Percentiles rank a stretch among this genome's conserved stretches.
phyloP scores from a whole-genome alignment of 2,329 filamentous ascomycete species.

The Chaetothyriales sp. region DNA sequence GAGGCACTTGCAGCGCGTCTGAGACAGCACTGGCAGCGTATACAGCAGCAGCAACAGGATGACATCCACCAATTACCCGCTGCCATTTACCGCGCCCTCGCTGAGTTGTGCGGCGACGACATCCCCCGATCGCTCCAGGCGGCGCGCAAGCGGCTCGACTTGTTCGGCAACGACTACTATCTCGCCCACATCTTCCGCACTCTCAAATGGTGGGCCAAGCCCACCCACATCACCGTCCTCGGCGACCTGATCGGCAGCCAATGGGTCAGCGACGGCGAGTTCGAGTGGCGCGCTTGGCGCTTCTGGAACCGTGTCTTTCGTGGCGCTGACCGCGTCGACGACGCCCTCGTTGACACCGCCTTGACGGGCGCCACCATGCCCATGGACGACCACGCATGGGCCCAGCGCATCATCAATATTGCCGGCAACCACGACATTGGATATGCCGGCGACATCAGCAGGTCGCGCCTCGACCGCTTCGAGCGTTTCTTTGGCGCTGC shows the following conservation, averaged over 20 bases:
- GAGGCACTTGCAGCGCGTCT: slow-evolving; percentile 31
- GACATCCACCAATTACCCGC: neutral
- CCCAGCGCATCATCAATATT: slow-evolving; percentile 67
- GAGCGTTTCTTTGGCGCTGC: slow-evolving; percentile 70
- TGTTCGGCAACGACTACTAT: slow-evolving; percentile 89
- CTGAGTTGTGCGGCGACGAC: slow-evolving; percentile 35
- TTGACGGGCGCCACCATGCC: slow-evolving; percentile 35
- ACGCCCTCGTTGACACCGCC: slow-evolving; percentile 24
- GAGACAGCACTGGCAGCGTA: slow-evolving; percentile 21
- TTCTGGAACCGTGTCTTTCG: slow-evolving; percentile 72
- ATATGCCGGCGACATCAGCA: slow-evolving; percentile 79
- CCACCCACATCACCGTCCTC: slow-evolving; percentile 76
- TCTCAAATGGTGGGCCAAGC: slow-evolving; percentile 65
- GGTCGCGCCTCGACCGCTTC: slow-evolving; percentile 62
- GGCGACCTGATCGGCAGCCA: slow-evolving; percentile 89
- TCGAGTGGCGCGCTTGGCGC: slow-evolving; percentile 52
- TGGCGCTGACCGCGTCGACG: slow-evolving; percentile 47
- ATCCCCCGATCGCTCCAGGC: slow-evolving; percentile 51
- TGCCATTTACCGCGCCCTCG: neutral
- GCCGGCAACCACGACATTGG: slow-evolving; percentile 94
- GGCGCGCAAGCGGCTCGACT: slow-evolving; percentile 64
- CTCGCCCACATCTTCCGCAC: slow-evolving; percentile 82
- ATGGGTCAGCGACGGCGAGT: slow-evolving; percentile 81
- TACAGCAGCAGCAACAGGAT: neutral
- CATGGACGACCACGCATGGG: slow-evolving; percentile 42